Evolutionary conservation across 2,329 filamentous ascomycete genomes (phyloP), one percentile per base, ranked within the genome.

Genomic region (Fusarium tjaetaba): DNA sequence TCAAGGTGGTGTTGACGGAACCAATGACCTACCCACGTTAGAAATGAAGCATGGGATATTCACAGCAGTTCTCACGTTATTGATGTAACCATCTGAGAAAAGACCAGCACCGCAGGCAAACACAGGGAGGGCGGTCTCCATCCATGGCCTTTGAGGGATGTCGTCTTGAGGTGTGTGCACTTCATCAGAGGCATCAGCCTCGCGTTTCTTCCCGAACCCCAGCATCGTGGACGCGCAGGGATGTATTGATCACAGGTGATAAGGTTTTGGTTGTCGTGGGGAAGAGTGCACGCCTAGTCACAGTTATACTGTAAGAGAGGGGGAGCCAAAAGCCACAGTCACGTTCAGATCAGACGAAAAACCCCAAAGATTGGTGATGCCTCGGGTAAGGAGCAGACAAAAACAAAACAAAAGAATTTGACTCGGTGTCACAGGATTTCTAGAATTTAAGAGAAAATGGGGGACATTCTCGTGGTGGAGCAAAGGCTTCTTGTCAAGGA

Each of bases 61-160:
- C 1, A 63, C 13, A 2, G 24, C 14, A 14, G 51, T 42, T 62
- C 80, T 71, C 84, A 94, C 93, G 78, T 94, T 94, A 83, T 97
- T 97, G 80, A 97, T 89, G 81, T 97, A 97, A 22, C 95, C 95
- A 81, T 97, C 95, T 30, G 92, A 95, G 83, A 97, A 97, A 4
- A 97, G 87, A 78, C 95, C 95, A 58, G 95, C 93, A 73, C 95
- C 95, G 79, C 94, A 97, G 48, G 95, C 95, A 76, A 97, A 92
- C 2, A 94, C 93, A 20, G 95, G 94, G 87, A 88, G 48, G 7
- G 73, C 76, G 5, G 74, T 76, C 24, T 77, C 71, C 11, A 63
- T 52, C 71, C 73, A 77, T 16, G 75, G 58, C 6, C 66, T 61
- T 61, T 74, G 62, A 11, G 59, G 49, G 11, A 53, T 38, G n/a